Conservation (phyloP, 305 asterid genomes). For the Ilex paraguariensis region DNA sequence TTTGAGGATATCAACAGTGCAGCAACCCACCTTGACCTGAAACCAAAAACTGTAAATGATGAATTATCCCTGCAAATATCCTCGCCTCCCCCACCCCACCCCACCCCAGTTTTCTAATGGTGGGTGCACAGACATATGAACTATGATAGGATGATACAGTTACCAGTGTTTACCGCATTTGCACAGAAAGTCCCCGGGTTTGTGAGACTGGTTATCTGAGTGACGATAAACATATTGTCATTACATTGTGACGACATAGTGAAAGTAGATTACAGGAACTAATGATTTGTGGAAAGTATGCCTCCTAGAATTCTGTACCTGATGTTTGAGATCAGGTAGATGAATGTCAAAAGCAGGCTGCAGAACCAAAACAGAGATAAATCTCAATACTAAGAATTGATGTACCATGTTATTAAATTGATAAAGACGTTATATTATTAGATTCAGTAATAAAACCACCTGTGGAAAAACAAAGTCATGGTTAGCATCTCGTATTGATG, state of each 20-base stretch:
- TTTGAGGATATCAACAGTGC: constrained; percentile 80
- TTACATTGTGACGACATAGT: not conserved
- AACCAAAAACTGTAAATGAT: constrained; percentile 1
- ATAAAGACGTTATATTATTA: not conserved
- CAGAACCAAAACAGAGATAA: constrained; percentile 22
- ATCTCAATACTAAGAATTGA: constrained; percentile 3
- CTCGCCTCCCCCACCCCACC: not conserved
- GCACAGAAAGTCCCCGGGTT: constrained; percentile 87
- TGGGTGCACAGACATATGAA: too few relatives aligned
- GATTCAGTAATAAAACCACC: constrained; percentile 32
- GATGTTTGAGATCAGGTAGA: constrained; percentile 47
- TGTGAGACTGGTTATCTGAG: constrained; percentile 64
- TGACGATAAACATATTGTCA: constrained; percentile 2
- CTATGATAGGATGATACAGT: not conserved
- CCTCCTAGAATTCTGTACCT: constrained; percentile 35
- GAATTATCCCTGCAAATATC: not conserved
- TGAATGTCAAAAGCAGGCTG: constrained; percentile 84
- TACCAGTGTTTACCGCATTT: constrained; percentile 51
- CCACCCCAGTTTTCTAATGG: too few relatives aligned
- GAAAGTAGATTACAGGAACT: not conserved
- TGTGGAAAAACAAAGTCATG: constrained; percentile 95
- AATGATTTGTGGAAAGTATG: not conserved
- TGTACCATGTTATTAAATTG: not conserved
- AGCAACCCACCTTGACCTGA: constrained; percentile 79
- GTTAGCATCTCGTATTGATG: constrained; percentile 88